Percentiles rank a stretch among this genome's conserved stretches.
phyloP scores from a whole-genome alignment of 495 filamentous ascomycete genomes.

The Hypoxylon intermedium region DNA sequence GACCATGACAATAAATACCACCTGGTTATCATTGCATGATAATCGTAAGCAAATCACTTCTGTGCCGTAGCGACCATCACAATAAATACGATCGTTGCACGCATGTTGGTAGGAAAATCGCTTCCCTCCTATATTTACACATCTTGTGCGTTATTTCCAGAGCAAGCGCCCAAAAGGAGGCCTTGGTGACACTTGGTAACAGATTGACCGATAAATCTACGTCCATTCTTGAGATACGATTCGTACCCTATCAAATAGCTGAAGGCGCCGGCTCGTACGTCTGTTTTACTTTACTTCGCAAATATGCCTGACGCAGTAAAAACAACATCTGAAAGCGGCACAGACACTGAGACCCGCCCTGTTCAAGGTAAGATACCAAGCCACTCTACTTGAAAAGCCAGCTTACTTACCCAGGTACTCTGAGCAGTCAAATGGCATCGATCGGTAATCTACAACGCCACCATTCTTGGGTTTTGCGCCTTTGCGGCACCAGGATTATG shows the following conservation, averaged over 20 bases:
- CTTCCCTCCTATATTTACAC: conserved; percentile 18
- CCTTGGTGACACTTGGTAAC: not conserved
- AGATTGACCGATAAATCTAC: not conserved
- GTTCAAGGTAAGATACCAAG: conserved; percentile 13
- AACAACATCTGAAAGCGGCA: not conserved
- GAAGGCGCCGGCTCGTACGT: too few relatives aligned
- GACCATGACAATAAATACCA: too few relatives aligned
- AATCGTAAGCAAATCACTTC: too few relatives aligned
- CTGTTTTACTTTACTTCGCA: not conserved
- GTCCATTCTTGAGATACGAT: too few relatives aligned
- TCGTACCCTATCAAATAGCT: too few relatives aligned
- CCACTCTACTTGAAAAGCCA: not conserved
- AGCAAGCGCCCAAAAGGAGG: conserved; percentile 19
- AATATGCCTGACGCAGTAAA: conserved; percentile 12
- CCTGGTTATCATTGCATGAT: too few relatives aligned
- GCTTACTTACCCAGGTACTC: not conserved
- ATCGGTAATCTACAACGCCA: conserved; percentile 68
- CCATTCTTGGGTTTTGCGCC: conserved; percentile 68
- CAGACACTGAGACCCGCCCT: not conserved
- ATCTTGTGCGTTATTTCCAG: conserved; percentile 16
- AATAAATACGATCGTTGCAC: not conserved
- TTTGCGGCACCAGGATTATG: conserved; percentile 71
- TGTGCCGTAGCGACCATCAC: too few relatives aligned
- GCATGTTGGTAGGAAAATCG: too few relatives aligned
- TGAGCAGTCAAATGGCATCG: conserved; percentile 68